A percentile compares a stretch with the other conserved stretches of the same genome.
These are phyloP conservation scores for Eucalyptus paniculata DNA, from an alignment of 345 rosid genomes.

Conservation along the genomic window DNA sequence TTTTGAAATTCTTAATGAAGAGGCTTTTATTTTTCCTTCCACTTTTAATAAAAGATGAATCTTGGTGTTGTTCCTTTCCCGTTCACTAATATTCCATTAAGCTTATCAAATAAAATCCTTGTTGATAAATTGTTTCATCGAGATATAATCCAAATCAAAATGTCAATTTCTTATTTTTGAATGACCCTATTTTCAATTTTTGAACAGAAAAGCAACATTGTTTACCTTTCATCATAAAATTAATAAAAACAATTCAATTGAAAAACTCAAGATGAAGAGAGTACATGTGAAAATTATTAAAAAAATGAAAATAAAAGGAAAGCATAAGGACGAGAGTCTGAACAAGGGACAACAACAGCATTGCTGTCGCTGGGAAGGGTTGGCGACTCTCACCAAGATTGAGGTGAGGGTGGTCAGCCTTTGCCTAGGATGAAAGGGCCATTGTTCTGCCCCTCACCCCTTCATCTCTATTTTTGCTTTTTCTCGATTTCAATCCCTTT, in stretches of 20 bases:
- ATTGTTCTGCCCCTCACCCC: not conserved
- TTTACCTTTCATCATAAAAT: not conserved
- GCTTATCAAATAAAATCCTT: not conserved
- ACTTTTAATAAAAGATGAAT: not conserved
- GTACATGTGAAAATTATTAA: not conserved
- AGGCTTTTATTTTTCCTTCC: not conserved
- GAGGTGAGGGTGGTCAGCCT: not conserved
- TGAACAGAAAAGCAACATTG: not conserved
- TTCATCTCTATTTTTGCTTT: not conserved
- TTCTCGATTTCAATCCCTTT: not conserved
- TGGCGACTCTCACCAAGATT: not conserved
- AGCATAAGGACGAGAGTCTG: not conserved
- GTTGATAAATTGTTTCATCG: not conserved
- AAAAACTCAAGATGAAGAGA: not conserved
- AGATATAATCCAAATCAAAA: not conserved
- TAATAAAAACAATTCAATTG: not conserved
- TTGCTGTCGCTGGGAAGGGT: accelerated
- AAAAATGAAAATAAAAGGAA: not conserved
- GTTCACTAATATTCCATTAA: not conserved
- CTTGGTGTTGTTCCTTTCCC: not conserved
- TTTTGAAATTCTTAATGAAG: not conserved
- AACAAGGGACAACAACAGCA: accelerated
- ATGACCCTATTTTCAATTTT: not conserved
- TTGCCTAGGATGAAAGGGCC: not conserved
- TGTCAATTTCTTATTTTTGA: not conserved